phyloP scores from a whole-genome alignment of 2,329 filamentous ascomycete genomes.

The Tolypocladium endophyticum region DNA sequence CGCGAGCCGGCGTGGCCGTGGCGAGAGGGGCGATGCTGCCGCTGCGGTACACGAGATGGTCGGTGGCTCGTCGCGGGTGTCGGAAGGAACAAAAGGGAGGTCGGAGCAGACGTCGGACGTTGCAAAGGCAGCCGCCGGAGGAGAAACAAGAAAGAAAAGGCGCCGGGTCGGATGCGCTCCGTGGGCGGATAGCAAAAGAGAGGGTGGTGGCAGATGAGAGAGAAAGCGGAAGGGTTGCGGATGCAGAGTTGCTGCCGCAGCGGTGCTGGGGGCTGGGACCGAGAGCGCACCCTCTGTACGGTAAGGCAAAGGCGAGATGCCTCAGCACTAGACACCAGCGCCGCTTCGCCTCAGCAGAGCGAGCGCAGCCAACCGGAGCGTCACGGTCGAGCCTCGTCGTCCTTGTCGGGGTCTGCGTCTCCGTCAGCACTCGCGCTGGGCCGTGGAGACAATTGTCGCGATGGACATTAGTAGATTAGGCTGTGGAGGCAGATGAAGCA shows the following conservation, averaged over 20 bases:
- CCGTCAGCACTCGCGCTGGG: slow-evolving; percentile 11
- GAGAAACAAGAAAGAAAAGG: not conserved
- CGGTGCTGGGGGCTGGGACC: slow-evolving; percentile 8
- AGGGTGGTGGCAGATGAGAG: slow-evolving; percentile 5
- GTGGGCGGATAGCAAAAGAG: slow-evolving; percentile 5
- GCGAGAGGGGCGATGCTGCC: slow-evolving; percentile 12
- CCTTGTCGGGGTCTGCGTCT: slow-evolving; percentile 3
- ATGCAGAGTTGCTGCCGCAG: not conserved
- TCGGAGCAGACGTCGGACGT: not conserved
- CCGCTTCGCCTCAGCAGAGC: not conserved
- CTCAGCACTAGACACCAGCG: slow-evolving; percentile 2
- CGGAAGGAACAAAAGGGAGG: slow-evolving; percentile 4
- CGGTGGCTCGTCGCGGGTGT: slow-evolving; percentile 5
- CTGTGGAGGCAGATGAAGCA: slow-evolving; percentile 9
- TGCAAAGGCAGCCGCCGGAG: not conserved
- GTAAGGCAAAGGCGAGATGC: slow-evolving; percentile 1
- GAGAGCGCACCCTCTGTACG: slow-evolving; percentile 2
- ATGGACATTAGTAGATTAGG: slow-evolving; percentile 11
- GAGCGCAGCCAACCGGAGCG: not conserved
- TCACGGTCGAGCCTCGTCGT: not conserved
- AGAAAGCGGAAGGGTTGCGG: slow-evolving; percentile 3
- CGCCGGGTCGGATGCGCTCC: slow-evolving; percentile 2
- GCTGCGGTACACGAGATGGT: slow-evolving; percentile 2
- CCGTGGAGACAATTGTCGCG: slow-evolving; percentile 14
- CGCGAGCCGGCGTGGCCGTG: slow-evolving; percentile 22